Evolutionary conservation across 2,329 filamentous ascomycete genomes (phyloP).

Genomic region (Fusarium caatingaense): DNA sequence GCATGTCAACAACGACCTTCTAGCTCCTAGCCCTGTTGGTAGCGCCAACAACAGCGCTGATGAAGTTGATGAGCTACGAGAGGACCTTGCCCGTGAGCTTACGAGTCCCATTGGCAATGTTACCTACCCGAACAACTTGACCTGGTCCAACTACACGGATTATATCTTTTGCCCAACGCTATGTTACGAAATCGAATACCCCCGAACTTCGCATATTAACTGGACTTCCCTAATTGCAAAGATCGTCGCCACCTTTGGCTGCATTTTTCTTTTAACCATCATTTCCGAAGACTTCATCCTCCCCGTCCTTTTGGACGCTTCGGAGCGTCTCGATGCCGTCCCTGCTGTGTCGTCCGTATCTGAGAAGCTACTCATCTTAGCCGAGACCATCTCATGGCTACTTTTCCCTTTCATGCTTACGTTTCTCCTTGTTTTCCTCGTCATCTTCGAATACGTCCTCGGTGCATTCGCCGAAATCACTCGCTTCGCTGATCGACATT

Average conservation of each 20-base stretch:
- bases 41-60: slow-evolving; percentile 50
- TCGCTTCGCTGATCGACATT: slow-evolving; percentile 90
- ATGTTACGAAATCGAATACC: slow-evolving; percentile 98
- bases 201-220: slow-evolving; percentile 77
- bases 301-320: slow-evolving; percentile 83
- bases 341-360: slow-evolving; percentile 55
- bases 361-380: slow-evolving; percentile 82
- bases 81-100: slow-evolving; percentile 89
- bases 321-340: slow-evolving; percentile 60
- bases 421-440: slow-evolving; percentile 93
- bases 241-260: slow-evolving; percentile 89
- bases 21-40: slow-evolving; percentile 29
- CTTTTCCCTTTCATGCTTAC: slow-evolving; percentile 98
- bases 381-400: slow-evolving; percentile 89
- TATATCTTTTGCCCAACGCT: slow-evolving; percentile 93
- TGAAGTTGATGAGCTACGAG: slow-evolving; percentile 76
- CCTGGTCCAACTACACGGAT: slow-evolving; percentile 83
- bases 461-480: slow-evolving; percentile 96
- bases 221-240: slow-evolving; percentile 88
- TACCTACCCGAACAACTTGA: slow-evolving; percentile 91
- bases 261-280: slow-evolving; percentile 93
- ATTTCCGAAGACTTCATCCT: slow-evolving; percentile 96
- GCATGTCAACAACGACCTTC: not conserved
- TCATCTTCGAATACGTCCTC: slow-evolving; percentile 97
- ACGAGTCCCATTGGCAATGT: slow-evolving; percentile 90